Base-by-base conservation (phyloP, 1,139 yeast genomes). In the Saccharomyces uvarum region DNA sequence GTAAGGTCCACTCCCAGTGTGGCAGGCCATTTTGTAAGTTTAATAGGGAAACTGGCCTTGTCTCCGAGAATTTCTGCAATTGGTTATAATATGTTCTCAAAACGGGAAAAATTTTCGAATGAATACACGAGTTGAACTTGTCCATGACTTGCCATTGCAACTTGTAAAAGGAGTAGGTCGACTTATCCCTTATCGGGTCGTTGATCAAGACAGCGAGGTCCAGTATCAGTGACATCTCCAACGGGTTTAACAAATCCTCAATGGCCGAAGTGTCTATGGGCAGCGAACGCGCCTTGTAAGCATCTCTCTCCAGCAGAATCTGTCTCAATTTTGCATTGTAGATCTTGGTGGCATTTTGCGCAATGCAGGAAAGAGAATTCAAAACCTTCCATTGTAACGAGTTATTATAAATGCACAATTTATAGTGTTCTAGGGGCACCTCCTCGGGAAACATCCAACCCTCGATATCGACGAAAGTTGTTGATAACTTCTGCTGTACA, bases 321-420 rank as follows among this genome's bases (percentile, higher is more conserved):
- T 70, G 77, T 21, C 70, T 74, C 52, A 80, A 63, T 53, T 77
- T 74, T 56, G 75, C 77, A 53, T 76, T 74, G 61, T 82, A 81
- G 0, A 83, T 79, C 21, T 72, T 73, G 11, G 75, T 65, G 13
- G 84, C 76, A 53, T 73, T 76, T 8, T 64, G 51, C 1, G 63
- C 49, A 1, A 68, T 53, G 7, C 50, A 51, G 21, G 59, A 57
- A 26, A 67, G 52, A 4, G 61, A 59, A 11, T 55, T 53, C 21
- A 70, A 49, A 6, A 65, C 44, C 47, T 61, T 64, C 59, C 61
- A 58, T 48, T 70, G 72, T 27, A 63, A 53, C 7, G 58, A 59
- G 3, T 47, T 50, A 50, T 67, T 58, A 51, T 69, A 70, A 9
- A 69, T 53, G 31, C 62, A 59, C 4, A 53, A 53, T 48, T 58